phyloP scores from a whole-genome alignment of 805 yeast species.

The Dipodascopsis uninucleata region DNA sequence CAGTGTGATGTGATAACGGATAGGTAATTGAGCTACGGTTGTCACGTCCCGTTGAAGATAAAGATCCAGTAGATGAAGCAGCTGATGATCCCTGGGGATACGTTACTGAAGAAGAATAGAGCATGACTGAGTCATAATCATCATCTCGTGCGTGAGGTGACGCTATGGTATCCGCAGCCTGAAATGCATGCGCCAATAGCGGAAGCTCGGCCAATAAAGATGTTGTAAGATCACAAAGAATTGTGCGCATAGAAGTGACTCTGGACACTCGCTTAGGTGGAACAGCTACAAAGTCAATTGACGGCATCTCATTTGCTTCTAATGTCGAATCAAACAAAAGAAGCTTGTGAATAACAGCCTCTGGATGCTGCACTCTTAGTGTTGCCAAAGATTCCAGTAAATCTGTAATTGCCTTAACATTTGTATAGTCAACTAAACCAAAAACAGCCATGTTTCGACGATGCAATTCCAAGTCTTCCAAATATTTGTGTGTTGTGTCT shows the following conservation, averaged over 20 bases:
- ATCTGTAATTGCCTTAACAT: slow-evolving; percentile 30
- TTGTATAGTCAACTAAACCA: slow-evolving; percentile 42
- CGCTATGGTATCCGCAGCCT: slow-evolving; percentile 26
- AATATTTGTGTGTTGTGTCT: slow-evolving; percentile 57
- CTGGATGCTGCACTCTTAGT: slow-evolving; percentile 49
- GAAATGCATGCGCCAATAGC: slow-evolving; percentile 44
- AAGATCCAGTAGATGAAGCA: slow-evolving; percentile 13
- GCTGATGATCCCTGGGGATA: slow-evolving; percentile 15
- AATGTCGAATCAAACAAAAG: slow-evolving; percentile 51
- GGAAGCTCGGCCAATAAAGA: slow-evolving; percentile 62
- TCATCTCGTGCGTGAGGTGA: slow-evolving; percentile 29
- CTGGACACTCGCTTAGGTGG: slow-evolving; percentile 34
- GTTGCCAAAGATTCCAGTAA: slow-evolving; percentile 36
- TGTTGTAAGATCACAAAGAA: slow-evolving; percentile 57
- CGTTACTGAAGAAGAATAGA: slow-evolving; percentile 6
- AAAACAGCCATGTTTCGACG: slow-evolving; percentile 65
- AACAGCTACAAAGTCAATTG: slow-evolving; percentile 18
- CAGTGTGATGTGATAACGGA: slow-evolving; percentile 31
- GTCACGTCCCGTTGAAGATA: slow-evolving; percentile 10
- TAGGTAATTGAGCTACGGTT: slow-evolving; percentile 9
- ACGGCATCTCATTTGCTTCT: slow-evolving; percentile 14
- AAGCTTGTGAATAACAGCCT: slow-evolving; percentile 52
- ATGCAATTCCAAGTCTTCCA: slow-evolving; percentile 88
- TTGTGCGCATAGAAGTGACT: slow-evolving; percentile 49
- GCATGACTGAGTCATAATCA: slow-evolving; percentile 24